Evolutionary conservation across 192 early-diverging fungal genomes (phyloP), one percentile per base, ranked within the genome.

Genomic region (Entomortierella parvispora): DNA sequence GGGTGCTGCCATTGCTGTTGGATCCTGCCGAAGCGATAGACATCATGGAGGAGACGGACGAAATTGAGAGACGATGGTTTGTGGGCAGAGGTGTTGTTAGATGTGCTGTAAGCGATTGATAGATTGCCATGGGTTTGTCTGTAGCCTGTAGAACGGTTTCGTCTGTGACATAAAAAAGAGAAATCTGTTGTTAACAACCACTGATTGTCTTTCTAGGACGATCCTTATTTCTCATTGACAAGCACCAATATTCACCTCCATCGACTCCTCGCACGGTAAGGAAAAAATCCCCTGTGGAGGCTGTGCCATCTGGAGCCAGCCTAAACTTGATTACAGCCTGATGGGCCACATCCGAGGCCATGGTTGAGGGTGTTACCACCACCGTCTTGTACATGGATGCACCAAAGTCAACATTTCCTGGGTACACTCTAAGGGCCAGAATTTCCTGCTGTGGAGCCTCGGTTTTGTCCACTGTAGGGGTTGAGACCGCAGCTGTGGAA

Each of bases 121-220:
- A 88, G 8, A 88, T 86, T 10, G 82, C 70, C 56, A 88, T 75
- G 17, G 87, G 87, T 69, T 86, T 81, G 68, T 88, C 85, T 52
- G 80, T 67, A 5, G 87, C 80, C 26, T 80, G 77, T 18, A 88
- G 64, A 6, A 81, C 70, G 12, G 82, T 71, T 50, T 82, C 81
- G 25, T 88, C 87, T 86, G 48, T 22, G 37, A 28, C 48, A 17
- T 40, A 50, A 18, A 47, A 64, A 46, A 53, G 12, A 37, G 18
- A 59, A 15, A 53, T 14, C 1, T 32, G 6, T 12, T 32, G 1
- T 29, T 14, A 31, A 17, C 52, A 37, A 47, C 22, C 11, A 34
- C 26, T 53, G 25, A 63, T 32, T 12, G 20, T n/a, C n/a, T n/a
- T n/a, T n/a, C n/a, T n/a, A n/a, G n/a, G n/a, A n/a, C n/a, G n/a